Evolutionary conservation across 2,329 filamentous ascomycete genomes (phyloP), one percentile per base, ranked within the genome.

Genomic region (Arthrobotrys megalospora): DNA sequence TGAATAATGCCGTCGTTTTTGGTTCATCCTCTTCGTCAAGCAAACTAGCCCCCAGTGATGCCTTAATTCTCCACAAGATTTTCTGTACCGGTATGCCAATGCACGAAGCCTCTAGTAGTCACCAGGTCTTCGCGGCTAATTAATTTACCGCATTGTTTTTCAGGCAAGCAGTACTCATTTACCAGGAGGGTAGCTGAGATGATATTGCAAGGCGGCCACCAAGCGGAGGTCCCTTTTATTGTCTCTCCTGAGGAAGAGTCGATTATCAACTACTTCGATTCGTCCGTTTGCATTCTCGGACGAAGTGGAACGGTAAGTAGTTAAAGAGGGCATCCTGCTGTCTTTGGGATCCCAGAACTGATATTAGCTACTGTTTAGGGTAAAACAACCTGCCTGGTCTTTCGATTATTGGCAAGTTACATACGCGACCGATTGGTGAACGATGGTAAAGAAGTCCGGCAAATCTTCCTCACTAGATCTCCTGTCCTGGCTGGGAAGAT

Each of bases 401-500:
- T 71, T 16, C 16, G 65, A 38, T 32, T 69, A 19, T 21, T 69
- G 8, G 16, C 65, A 7, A 60, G 19, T 6, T 75, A 60, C 36
- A 60, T 75, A 7, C 60, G 50, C 6, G 60, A 65, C 36, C 36
- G 50, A 41, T 24, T 60, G 10, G 41, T 41, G 28, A 47, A 34
- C n/a, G 60, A 50, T 10, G 16, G 11, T 12, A 75, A 60, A 34
- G 38, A 67, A 11, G 60, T 50, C n/a, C 19, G 69, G 5, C 69
- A 75, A 45, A 64, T 75, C n/a, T 75, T 75, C 16, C 50, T 75
- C 14, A 75, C 69, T 14, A 14, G 63, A 21, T 75, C 69, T 24
- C 60, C 69, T 4, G 69, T 75, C 2, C 28, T 75, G 6, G 69
- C 69, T 0, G 63, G 41, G 32, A 75, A 75, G 48, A 75, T 75